Evolutionary conservation across 2,329 filamentous ascomycete species (phyloP).

Genomic region (Rugonectria rugulosa): DNA sequence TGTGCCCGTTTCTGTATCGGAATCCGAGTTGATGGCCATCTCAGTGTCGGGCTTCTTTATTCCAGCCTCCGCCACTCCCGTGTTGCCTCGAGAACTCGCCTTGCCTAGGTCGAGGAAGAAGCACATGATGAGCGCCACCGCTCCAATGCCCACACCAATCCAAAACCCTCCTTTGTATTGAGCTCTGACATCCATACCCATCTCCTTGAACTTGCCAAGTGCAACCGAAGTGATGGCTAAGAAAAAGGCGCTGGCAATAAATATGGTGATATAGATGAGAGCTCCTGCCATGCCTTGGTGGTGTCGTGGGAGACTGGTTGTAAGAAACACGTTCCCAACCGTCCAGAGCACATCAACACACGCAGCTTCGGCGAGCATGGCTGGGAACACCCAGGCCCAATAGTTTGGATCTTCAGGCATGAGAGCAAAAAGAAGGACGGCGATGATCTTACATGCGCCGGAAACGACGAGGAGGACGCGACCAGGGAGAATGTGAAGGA

Average conservation of each 20-base stretch:
- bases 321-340: conserved; percentile 71
- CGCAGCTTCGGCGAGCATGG: conserved; percentile 66
- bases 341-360: conserved; percentile 72
- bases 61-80: conserved; percentile 27
- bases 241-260: conserved; percentile 68
- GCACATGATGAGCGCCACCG: conserved; percentile 53
- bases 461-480: conserved; percentile 60
- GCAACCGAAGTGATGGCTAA: conserved; percentile 68
- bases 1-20: conserved; percentile 6
- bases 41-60: conserved; percentile 15
- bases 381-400: conserved; percentile 70
- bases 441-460: conserved; percentile 57
- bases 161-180: conserved; percentile 69
- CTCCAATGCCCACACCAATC: conserved; percentile 63
- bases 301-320: conserved; percentile 64
- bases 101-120: conserved; percentile 36
- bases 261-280: conserved; percentile 66
- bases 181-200: conserved; percentile 48
- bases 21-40: conserved; percentile 9
- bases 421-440: conserved; percentile 63
- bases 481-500: conserved; percentile 63
- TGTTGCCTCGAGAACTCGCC: conserved; percentile 30
- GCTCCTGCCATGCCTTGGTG: conserved; percentile 71
- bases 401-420: conserved; percentile 60
- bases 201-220: conserved; percentile 48